Base-by-base conservation (phyloP, 768 basidiomycete species). In the Tulasnella calospora region DNA sequence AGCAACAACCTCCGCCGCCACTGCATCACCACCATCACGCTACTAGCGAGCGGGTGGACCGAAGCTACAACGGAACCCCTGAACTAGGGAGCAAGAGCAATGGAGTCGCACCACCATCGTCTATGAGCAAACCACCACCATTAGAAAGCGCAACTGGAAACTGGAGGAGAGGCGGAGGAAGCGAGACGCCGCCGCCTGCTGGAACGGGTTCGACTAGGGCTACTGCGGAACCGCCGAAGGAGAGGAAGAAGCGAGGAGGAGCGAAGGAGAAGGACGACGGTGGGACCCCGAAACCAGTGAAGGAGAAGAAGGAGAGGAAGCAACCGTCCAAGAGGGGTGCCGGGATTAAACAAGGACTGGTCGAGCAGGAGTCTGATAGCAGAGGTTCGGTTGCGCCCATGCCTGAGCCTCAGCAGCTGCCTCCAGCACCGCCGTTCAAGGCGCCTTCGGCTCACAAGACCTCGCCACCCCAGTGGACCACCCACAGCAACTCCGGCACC, bases 391-490 rank as follows among this genome's bases (percentile, higher is more conserved):
- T 71, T 46, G 41, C 77, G 44, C 61, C 77, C 21, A 44, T 69
- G 36, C 36, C 77, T 35, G 35, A 67, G 3, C 75, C 75, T 75
- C 51, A 40, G 55, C 38, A 41, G n/a, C 35, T 30, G 27, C 27
- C 55, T 19, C 74, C 27, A 6, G 44, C 74, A 38, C 74, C 55
- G 19, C 74, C 74, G 35, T 75, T 75, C 44, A 36, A 55, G 46
- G 74, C 74, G 36, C 78, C 55, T 44, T 75, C 90, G 1, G 89
- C 89, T 51, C 86, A 84, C 74, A 86, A 91, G 38, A 92, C 92
- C 1, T 86, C 90, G 55, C 92, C 92, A 81, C 92, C 92, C 2
- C 92, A 15, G 36, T 75, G 40, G 44, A 21, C 38, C 5, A 33
- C 38, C 36, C 46, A 30, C 36, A 73, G 40, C 71, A 23, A 71